Conservation (phyloP, 2,329 filamentous ascomycete genomes). For the Phoma herbarum region DNA sequence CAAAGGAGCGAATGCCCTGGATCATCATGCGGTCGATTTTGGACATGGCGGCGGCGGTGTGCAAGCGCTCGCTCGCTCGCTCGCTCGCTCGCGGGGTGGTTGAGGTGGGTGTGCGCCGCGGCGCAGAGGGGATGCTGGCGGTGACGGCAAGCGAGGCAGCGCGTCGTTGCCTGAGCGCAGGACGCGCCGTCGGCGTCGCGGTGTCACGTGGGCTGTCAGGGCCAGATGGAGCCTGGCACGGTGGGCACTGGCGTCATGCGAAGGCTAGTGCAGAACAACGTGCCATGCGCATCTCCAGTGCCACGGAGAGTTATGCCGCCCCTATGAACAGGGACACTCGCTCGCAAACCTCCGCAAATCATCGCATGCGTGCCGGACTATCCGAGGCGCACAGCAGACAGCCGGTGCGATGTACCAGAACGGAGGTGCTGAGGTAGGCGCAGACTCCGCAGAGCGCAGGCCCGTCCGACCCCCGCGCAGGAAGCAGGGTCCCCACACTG, state of each 20-base stretch:
- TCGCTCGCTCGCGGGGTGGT: not conserved
- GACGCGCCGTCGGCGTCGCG: not conserved
- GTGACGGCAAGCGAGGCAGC: not conserved
- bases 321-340: not conserved
- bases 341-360: not conserved
- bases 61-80: not conserved
- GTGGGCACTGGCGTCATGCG: not conserved
- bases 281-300: not conserved
- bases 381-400: constrained; percentile 17
- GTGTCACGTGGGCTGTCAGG: constrained; percentile 4
- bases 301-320: constrained; percentile 6
- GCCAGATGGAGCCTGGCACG: not conserved
- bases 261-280: constrained; percentile 1
- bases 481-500: constrained; percentile 15
- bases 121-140: not conserved
- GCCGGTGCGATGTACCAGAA: constrained; percentile 48
- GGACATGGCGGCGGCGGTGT: constrained; percentile 48
- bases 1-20: constrained; percentile 86
- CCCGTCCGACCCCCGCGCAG: not conserved
- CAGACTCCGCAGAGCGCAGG: constrained; percentile 9
- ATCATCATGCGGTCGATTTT: constrained; percentile 92
- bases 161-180: not conserved
- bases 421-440: constrained; percentile 45
- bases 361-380: constrained; percentile 8
- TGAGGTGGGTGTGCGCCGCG: not conserved